These are phyloP conservation scores for Casuarina glauca DNA, from an alignment of 306 rosid genomes.

Conservation along the genomic window DNA sequence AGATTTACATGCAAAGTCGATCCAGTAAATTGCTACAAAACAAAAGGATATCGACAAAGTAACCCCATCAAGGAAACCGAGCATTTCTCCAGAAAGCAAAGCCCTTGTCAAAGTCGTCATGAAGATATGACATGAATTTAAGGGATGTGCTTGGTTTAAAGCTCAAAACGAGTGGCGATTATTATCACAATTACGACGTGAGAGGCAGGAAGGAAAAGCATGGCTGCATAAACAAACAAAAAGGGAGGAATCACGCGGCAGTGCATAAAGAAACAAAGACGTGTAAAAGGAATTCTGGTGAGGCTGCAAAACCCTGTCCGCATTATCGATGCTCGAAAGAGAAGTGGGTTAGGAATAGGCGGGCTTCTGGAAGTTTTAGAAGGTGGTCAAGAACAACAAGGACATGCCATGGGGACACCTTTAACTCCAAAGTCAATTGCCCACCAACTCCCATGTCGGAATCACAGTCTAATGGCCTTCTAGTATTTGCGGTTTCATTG, in stretches of 20 bases:
- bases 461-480: not conserved
- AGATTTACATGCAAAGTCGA: no score
- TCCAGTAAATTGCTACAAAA: no score
- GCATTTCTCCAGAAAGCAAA: not conserved
- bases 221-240: not conserved
- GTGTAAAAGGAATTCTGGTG: no score
- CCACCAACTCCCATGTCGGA: slow-evolving; percentile 54
- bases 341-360: slow-evolving; percentile 12
- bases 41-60: not conserved
- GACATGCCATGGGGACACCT: slow-evolving; percentile 43
- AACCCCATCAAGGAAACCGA: not conserved
- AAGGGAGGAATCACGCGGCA: not conserved
- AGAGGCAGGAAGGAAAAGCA: not conserved
- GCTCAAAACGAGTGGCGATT: not conserved
- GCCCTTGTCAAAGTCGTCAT: not conserved
- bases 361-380: slow-evolving; percentile 66
- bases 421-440: slow-evolving; percentile 41
- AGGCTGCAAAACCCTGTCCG: no score
- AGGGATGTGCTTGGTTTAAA: not conserved
- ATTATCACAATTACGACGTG: not conserved
- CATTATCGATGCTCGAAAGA: no score
- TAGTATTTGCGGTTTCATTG: no score
- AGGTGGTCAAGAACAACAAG: slow-evolving; percentile 37
- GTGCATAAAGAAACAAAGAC: not conserved
- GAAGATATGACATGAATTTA: not conserved